These are phyloP conservation scores for Linum tenue DNA, from an alignment of 345 rosid species.

Conservation along the genomic window DNA sequence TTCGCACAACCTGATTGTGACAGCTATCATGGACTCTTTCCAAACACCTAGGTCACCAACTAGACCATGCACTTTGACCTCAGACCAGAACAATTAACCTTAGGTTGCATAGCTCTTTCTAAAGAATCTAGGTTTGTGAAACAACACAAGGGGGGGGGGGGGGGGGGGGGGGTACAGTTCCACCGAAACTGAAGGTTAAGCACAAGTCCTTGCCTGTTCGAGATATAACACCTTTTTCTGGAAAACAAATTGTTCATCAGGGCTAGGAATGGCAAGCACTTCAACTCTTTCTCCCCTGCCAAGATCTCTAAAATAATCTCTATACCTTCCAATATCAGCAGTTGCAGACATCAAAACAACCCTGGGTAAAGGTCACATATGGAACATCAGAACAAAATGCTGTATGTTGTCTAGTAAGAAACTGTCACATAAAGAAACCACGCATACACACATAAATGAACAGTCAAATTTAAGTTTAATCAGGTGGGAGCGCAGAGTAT, in stretches of 20 bases:
- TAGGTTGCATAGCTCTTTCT: background rate
- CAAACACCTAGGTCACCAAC: too few relatives aligned
- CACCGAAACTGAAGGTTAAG: background rate
- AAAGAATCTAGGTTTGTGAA: background rate
- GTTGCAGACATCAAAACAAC: constrained; percentile 97
- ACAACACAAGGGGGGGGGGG: too few relatives aligned
- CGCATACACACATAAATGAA: background rate
- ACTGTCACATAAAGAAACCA: background rate
- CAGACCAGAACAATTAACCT: too few relatives aligned
- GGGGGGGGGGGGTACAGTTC: too few relatives aligned
- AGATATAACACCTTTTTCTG: constrained; percentile 65
- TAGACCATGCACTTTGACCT: too few relatives aligned
- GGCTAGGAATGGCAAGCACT: constrained; percentile 75
- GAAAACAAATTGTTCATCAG: constrained; percentile 47
- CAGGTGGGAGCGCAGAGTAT: background rate
- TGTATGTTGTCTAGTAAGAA: background rate
- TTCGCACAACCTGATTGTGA: too few relatives aligned
- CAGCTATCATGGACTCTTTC: too few relatives aligned
- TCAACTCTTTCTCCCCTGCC: constrained; percentile 88
- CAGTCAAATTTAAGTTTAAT: background rate
- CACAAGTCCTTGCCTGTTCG: constrained; percentile 54
- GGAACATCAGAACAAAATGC: constrained; percentile 7
- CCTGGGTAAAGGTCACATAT: constrained; percentile 32
- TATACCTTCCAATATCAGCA: constrained; percentile 74
- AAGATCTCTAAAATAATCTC: constrained; percentile 77